Evolutionary conservation across 805 yeast species (phyloP).

Genomic region (Pichia ethanolica): DNA sequence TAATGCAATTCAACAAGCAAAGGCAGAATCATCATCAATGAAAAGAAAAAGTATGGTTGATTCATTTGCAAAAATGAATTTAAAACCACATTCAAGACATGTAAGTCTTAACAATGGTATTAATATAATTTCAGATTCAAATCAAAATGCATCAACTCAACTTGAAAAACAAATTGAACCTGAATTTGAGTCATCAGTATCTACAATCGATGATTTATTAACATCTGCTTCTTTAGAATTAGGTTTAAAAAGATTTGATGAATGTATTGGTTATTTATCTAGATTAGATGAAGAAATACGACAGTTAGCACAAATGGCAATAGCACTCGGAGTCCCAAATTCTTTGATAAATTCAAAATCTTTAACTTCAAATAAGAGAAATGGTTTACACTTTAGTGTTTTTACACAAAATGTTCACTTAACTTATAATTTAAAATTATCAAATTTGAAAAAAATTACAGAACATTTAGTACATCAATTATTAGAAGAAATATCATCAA

Average conservation of each 20-base stretch:
- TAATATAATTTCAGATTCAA: too few relatives aligned
- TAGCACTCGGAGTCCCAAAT: constrained; percentile 6
- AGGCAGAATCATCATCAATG: constrained; percentile 12
- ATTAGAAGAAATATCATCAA: constrained; percentile 18
- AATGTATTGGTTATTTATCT: constrained; percentile 31
- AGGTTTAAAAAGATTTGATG: constrained; percentile 39
- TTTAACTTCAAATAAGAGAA: constrained; percentile 14
- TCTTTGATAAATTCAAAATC: constrained; percentile 11
- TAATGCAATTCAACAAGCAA: constrained; percentile 52
- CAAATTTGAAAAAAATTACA: constrained; percentile 21
- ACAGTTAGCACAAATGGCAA: constrained; percentile 5
- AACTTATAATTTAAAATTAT: constrained; percentile 9
- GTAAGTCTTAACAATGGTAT: constrained; percentile 27
- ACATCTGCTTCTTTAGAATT: constrained; percentile 44
- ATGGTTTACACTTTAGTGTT: constrained; percentile 10
- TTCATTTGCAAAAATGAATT: constrained; percentile 31
- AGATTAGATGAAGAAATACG: constrained; percentile 18
- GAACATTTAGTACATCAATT: constrained; percentile 17
- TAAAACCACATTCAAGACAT: constrained; percentile 43
- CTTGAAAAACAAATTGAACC: constrained; percentile 17
- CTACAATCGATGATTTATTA: constrained; percentile 37
- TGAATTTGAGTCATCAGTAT: constrained; percentile 15
- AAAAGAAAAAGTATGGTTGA: constrained; percentile 37
- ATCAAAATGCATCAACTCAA: background rate
- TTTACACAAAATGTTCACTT: constrained; percentile 11